phyloP scores from a whole-genome alignment of 495 filamentous ascomycete genomes.

The Penicillium dipodomyicola region DNA sequence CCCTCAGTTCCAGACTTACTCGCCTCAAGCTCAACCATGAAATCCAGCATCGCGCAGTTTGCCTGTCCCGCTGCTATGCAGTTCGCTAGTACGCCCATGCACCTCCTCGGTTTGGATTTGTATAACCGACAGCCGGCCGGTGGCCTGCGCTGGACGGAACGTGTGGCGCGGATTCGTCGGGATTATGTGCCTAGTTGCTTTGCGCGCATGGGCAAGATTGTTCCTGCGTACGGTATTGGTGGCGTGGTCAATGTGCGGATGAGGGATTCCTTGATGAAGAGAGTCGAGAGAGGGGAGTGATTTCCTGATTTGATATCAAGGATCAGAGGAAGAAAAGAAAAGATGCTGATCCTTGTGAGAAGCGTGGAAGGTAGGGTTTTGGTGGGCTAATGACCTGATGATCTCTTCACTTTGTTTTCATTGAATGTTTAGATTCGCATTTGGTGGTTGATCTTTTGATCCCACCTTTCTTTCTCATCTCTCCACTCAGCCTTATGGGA shows the following conservation, averaged over 20 bases:
- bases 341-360: neutral
- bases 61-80: slow-evolving; percentile 77
- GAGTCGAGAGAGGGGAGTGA: slow-evolving; percentile 34
- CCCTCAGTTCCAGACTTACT: slow-evolving; percentile 40
- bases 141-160: slow-evolving; percentile 52
- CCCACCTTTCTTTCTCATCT: neutral
- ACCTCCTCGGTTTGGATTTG: slow-evolving; percentile 82
- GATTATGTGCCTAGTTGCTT: slow-evolving; percentile 76
- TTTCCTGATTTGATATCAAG: neutral
- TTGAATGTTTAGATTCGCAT: slow-evolving; percentile 5
- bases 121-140: slow-evolving; percentile 67
- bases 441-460: slow-evolving; percentile 1
- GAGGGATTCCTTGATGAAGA: slow-evolving; percentile 57
- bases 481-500: slow-evolving; percentile 10
- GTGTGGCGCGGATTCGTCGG: slow-evolving; percentile 61
- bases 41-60: slow-evolving; percentile 72
- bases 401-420: slow-evolving; percentile 1
- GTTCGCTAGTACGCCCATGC: slow-evolving; percentile 78
- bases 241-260: slow-evolving; percentile 83
- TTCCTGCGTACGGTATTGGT: slow-evolving; percentile 91
- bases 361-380: neutral
- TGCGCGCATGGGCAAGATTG: slow-evolving; percentile 85
- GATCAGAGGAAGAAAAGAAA: neutral
- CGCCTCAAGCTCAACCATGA: slow-evolving; percentile 53
- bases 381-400: slow-evolving; percentile 5